Conservation (phyloP, 2,329 filamentous ascomycete species). For the Aspergillus quadricinctus region DNA sequence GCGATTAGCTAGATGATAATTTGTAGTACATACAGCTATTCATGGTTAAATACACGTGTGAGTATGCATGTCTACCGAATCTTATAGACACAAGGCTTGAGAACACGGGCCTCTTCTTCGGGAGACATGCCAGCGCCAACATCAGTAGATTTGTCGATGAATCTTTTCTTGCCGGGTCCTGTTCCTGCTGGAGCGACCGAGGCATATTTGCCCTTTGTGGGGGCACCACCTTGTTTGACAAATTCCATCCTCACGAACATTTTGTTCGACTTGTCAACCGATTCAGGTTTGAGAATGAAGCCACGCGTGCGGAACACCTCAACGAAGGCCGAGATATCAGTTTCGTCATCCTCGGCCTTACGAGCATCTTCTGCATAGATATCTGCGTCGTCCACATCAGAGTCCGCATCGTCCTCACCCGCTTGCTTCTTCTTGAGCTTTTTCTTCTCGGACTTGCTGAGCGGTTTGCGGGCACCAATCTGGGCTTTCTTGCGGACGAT, state of each 20-base stretch:
- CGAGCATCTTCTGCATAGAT: slow-evolving; percentile 47
- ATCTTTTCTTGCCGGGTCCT: slow-evolving; percentile 45
- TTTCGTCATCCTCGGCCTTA: slow-evolving; percentile 62
- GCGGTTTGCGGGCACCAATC: slow-evolving; percentile 33
- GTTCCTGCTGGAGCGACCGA: slow-evolving; percentile 29
- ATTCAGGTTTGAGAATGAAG: slow-evolving; percentile 71
- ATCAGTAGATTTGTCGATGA: slow-evolving; percentile 54
- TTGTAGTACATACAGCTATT: not conserved
- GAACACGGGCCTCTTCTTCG: slow-evolving; percentile 62
- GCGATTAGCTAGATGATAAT: not conserved
- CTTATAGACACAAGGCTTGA: slow-evolving; percentile 98
- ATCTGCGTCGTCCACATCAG: slow-evolving; percentile 47
- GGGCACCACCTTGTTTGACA: slow-evolving; percentile 67
- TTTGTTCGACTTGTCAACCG: slow-evolving; percentile 81
- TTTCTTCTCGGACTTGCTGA: slow-evolving; percentile 41
- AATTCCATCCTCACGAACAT: slow-evolving; percentile 99
- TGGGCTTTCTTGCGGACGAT: slow-evolving; percentile 44
- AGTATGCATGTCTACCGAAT: slow-evolving; percentile 54
- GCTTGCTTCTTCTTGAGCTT: slow-evolving; percentile 46
- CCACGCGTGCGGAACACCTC: slow-evolving; percentile 75
- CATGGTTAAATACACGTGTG: not conserved
- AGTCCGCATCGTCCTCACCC: slow-evolving; percentile 41
- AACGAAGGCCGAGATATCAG: slow-evolving; percentile 82
- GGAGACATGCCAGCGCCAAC: slow-evolving; percentile 52
- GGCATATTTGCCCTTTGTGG: slow-evolving; percentile 69